Evolutionary conservation across 75 land plant genomes (phyloP).

Genomic region (Selaginella tamariscina): DNA sequence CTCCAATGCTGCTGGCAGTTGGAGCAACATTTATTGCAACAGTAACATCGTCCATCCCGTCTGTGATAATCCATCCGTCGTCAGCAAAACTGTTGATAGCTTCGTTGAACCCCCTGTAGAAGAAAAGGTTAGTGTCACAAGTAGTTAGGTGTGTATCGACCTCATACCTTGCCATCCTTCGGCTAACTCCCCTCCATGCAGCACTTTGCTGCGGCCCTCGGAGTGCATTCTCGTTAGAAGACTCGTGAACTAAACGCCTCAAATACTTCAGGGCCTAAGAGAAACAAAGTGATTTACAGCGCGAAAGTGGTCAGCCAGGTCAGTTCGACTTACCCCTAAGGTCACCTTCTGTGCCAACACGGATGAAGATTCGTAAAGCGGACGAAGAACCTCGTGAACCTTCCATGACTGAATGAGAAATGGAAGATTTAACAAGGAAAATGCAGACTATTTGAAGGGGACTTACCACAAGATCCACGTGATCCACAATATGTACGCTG

Average conservation of each 20-base stretch:
- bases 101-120: conserved; percentile 75
- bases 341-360: conserved; percentile 71
- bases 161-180: conserved; percentile 50
- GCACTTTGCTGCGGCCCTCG: conserved; percentile 66
- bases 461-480: conserved; percentile 70
- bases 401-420: conserved; percentile 80
- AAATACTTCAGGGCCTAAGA: conserved; percentile 59
- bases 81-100: conserved; percentile 82
- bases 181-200: conserved; percentile 55
- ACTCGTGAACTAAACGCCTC: conserved; percentile 60
- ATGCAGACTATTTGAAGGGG: background rate
- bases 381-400: conserved; percentile 88
- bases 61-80: conserved; percentile 78
- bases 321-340: conserved; percentile 35
- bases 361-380: conserved; percentile 74
- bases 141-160: background rate
- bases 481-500: conserved; percentile 72
- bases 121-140: background rate
- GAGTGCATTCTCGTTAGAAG: conserved; percentile 33
- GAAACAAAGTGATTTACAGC: background rate
- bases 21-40: conserved; percentile 62
- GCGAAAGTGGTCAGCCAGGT: background rate
- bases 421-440: conserved; percentile 24
- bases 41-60: conserved; percentile 83
- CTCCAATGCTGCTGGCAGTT: conserved; percentile 31